Evolutionary conservation across 345 rosid genomes (phyloP), one percentile per base, ranked within the genome.

Genomic region (Aegle marmelos): DNA sequence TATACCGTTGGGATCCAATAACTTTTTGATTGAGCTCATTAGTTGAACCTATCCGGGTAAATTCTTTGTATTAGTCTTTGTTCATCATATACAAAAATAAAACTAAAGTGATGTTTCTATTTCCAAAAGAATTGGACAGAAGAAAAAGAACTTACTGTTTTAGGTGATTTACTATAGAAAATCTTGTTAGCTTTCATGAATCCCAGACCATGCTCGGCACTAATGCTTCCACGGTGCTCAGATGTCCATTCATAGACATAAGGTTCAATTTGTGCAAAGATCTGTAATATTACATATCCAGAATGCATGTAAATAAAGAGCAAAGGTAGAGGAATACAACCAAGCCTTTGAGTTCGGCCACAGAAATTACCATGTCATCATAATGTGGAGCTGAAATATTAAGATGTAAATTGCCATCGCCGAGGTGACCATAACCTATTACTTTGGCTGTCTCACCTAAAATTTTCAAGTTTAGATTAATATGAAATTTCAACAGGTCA

Each of bases 191-290:
- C 97, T 86, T 94, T 94, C 99, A 96, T 91, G 82, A 91, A 85
- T 86, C 99, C 99, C 74, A 93, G 79, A 66, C 99, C 99, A 71
- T 96, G 99, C 84, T 96, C 98, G 0, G 99, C 99, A 75, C 99
- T 94, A 82, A 92, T 94, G 82, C 99, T 95, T 67, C 99, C 98
- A 28, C 88, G 86, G 83, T 91, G 93, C 78, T 86, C 85, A 19
- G 98, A 90, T 75, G 98, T 96, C 99, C 98, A 96, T 83, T 94
- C 94, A 50, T 96, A 94, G 58, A 96, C 95, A 76, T 80, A 92
- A 2, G 99, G 99, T 79, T 96, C 98, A 31, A 96, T 87, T 81
- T 87, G 89, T 41, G 89, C 85, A 68, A 94, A 87, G 84, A 94
- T 81, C 99, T 96, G 91, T 78, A 78, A 81, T 39, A 16, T 59